Evolutionary conservation across 148 eudicot genomes (phyloP).

Genomic region (Rhododendron mucronatum): DNA sequence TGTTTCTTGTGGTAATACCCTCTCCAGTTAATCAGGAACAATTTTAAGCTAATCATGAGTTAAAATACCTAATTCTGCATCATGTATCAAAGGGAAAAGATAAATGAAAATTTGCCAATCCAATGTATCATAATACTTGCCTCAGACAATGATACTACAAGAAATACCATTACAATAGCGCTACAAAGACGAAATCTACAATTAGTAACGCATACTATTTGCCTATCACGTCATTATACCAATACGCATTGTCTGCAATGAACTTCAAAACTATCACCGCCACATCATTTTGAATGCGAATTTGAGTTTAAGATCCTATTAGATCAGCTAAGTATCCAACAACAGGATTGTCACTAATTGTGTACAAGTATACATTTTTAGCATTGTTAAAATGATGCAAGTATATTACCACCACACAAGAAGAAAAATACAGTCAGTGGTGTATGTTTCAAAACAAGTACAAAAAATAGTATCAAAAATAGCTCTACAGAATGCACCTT

Average conservation of each 20-base stretch:
- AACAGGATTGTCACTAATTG: background rate
- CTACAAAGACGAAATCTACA: background rate
- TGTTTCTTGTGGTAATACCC: constrained; percentile 48
- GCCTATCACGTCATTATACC: background rate
- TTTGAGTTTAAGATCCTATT: background rate
- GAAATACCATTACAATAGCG: background rate
- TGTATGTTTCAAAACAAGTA: background rate
- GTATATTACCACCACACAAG: background rate
- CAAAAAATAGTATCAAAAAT: constrained; percentile 4
- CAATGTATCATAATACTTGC: background rate
- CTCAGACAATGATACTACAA: background rate
- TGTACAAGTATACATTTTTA: background rate
- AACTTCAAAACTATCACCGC: background rate
- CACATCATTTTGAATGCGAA: background rate
- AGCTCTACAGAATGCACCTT: constrained; percentile 78
- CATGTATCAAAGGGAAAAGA: too few species aligned
- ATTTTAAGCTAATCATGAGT: background rate
- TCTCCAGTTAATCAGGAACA: constrained; percentile 35
- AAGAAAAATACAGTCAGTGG: background rate
- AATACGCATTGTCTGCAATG: background rate
- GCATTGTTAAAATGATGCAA: background rate
- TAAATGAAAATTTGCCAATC: background rate
- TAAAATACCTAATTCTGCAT: background rate
- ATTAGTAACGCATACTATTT: background rate
- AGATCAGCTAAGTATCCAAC: background rate